A percentile compares a stretch with the other conserved stretches of the same genome.
phyloP scores from a whole-genome alignment of 768 basidiomycete genomes.

The Naematelia encephala region DNA sequence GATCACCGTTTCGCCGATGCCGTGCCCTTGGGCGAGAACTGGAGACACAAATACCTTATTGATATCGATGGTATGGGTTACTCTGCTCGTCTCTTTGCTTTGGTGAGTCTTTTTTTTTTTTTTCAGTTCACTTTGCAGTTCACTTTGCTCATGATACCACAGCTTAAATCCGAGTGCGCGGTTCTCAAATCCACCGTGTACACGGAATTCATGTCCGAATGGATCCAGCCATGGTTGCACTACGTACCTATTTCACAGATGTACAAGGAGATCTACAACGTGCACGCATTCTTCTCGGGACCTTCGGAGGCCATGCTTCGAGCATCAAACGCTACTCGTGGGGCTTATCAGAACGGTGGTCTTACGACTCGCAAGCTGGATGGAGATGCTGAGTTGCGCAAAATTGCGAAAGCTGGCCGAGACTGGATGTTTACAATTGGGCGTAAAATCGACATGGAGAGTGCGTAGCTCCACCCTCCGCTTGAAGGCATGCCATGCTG shows the following conservation, averaged over 20 bases:
- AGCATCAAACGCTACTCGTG: constrained; percentile 56
- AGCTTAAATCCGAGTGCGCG: constrained; percentile 68
- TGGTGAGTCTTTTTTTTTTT: constrained; percentile 28
- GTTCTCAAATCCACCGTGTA: constrained; percentile 89
- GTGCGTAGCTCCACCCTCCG: constrained; percentile 53
- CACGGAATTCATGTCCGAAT: constrained; percentile 81
- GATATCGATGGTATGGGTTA: constrained; percentile 96
- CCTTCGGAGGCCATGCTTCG: constrained; percentile 62
- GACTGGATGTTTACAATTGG: constrained; percentile 85
- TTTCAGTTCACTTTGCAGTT: background rate
- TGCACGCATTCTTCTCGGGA: constrained; percentile 89
- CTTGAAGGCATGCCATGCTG: background rate
- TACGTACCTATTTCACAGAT: constrained; percentile 85
- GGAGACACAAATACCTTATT: constrained; percentile 88
- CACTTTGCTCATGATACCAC: constrained; percentile 58
- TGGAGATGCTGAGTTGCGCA: constrained; percentile 68
- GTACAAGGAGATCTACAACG: constrained; percentile 89
- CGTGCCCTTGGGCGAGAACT: constrained; percentile 78
- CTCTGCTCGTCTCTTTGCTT: constrained; percentile 71
- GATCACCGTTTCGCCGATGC: constrained; percentile 69
- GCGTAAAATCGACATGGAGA: constrained; percentile 85
- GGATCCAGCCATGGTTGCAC: constrained; percentile 93
- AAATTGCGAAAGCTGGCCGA: constrained; percentile 88
- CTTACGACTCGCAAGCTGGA: constrained; percentile 53
- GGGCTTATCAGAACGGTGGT: constrained; percentile 42